phyloP scores from a whole-genome alignment of 768 basidiomycete genomes.

The Leccinum aurantiacum region DNA sequence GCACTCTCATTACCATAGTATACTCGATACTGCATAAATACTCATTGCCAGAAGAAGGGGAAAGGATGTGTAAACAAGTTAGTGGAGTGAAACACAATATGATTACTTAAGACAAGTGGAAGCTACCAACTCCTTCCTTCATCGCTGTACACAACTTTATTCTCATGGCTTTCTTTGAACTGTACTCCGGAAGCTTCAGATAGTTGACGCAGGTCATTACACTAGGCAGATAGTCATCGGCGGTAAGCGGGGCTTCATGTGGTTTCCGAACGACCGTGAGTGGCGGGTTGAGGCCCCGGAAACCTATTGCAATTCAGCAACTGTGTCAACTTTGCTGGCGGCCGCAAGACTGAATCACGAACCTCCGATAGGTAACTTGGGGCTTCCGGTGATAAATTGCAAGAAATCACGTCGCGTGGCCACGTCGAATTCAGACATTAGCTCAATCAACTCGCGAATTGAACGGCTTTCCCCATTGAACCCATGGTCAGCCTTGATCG shows the following conservation, averaged over 20 bases:
- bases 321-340: background rate
- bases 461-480: slow-evolving; percentile 94
- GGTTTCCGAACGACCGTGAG: slow-evolving; percentile 97
- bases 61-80: slow-evolving; percentile 25
- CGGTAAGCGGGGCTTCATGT: slow-evolving; percentile 84
- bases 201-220: slow-evolving; percentile 99
- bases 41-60: slow-evolving; percentile 8
- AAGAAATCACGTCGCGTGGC: slow-evolving; percentile 81
- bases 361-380: slow-evolving; percentile 96
- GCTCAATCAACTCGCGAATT: slow-evolving; percentile 82
- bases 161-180: slow-evolving; percentile 78
- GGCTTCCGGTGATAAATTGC: slow-evolving; percentile 97
- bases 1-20: background rate
- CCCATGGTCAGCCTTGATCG: slow-evolving; percentile 96
- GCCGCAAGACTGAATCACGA: slow-evolving; percentile 27
- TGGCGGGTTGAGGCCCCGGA: slow-evolving; percentile 88
- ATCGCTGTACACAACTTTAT: slow-evolving; percentile 84
- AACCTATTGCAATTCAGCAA: slow-evolving; percentile 50
- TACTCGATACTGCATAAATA: background rate
- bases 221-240: slow-evolving; percentile 94
- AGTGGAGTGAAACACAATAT: slow-evolving; percentile 20
- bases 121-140: slow-evolving; percentile 92
- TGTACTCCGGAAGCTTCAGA: slow-evolving; percentile 95
- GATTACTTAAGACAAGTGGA: slow-evolving; percentile 82
- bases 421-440: slow-evolving; percentile 79